Percentiles rank a stretch among this genome's conserved stretches.
These are phyloP conservation scores for Cucurbita moschata DNA, from an alignment of 306 rosid species.

Conservation along the genomic window DNA sequence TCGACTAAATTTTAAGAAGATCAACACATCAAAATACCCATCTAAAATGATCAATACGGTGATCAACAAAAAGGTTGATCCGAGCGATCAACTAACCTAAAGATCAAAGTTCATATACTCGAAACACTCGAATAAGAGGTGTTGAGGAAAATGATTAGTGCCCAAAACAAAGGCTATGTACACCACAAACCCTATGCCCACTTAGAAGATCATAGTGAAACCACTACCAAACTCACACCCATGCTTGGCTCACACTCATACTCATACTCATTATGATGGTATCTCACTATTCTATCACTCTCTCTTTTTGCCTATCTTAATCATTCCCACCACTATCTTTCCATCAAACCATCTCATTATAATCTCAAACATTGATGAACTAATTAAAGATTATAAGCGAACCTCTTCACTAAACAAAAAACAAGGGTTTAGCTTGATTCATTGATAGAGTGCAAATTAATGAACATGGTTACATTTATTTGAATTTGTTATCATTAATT, in stretches of 20 bases:
- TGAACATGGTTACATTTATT: not conserved
- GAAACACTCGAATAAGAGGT: not conserved
- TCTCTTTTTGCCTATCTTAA: not conserved
- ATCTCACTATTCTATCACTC: not conserved
- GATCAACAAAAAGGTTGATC: too few species aligned
- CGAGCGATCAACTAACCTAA: too few species aligned
- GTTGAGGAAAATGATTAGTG: not conserved
- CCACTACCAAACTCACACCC: not conserved
- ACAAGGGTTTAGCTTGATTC: not conserved
- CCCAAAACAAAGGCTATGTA: not conserved
- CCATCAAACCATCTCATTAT: not conserved
- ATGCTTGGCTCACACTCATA: not conserved
- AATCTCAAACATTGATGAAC: too few species aligned
- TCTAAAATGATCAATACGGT: too few species aligned
- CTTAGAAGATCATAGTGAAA: not conserved
- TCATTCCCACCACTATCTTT: conserved; percentile 2
- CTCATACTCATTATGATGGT: not conserved
- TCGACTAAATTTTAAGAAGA: too few species aligned
- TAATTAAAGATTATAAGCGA: too few species aligned
- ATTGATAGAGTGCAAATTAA: not conserved
- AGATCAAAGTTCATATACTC: too few species aligned
- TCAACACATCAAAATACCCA: too few species aligned
- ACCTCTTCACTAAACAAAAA: too few species aligned
- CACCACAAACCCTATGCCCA: not conserved
- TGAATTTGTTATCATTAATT: not conserved